Percentiles rank a stretch among this genome's conserved stretches.
phyloP scores from a whole-genome alignment of 305 asterid species.

The Ilex paraguariensis region DNA sequence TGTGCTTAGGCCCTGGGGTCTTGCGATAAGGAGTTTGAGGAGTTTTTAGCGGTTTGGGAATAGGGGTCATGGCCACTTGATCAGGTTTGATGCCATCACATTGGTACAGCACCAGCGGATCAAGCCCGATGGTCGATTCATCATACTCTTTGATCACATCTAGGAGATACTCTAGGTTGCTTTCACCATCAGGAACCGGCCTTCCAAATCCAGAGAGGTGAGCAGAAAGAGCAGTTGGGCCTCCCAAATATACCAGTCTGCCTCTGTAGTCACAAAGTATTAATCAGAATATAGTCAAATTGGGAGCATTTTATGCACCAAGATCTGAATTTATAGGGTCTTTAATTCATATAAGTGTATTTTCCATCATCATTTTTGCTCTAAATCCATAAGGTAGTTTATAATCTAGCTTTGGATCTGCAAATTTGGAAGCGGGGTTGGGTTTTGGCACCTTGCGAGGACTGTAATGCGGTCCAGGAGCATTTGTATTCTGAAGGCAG shows the following conservation, averaged over 20 bases:
- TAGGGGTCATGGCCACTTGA: constrained; percentile 50
- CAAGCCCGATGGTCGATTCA: constrained; percentile 69
- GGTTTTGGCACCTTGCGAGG: constrained; percentile 56
- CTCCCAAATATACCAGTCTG: constrained; percentile 64
- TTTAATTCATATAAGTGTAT: no score
- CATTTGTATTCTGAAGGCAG: constrained; percentile 77
- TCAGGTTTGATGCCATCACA: constrained; percentile 69
- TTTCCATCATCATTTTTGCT: no score
- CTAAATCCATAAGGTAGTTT: no score
- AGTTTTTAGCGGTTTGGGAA: constrained; percentile 36
- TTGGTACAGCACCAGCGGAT: constrained; percentile 68
- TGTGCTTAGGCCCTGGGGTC: constrained; percentile 47
- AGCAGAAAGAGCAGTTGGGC: constrained; percentile 43
- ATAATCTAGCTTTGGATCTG: no score
- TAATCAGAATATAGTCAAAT: no score
- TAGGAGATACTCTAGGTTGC: constrained; percentile 64
- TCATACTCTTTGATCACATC: constrained; percentile 91
- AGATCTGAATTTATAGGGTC: no score
- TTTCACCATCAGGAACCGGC: constrained; percentile 86
- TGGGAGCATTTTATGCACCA: no score
- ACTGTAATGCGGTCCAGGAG: constrained; percentile 71
- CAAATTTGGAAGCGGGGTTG: no score
- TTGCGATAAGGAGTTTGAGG: constrained; percentile 34
- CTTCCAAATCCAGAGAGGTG: constrained; percentile 67
- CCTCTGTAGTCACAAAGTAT: constrained; percentile 45